Evolutionary conservation across 129 eudicot genomes (phyloP).

Genomic region (Flaveria sonorensis): DNA sequence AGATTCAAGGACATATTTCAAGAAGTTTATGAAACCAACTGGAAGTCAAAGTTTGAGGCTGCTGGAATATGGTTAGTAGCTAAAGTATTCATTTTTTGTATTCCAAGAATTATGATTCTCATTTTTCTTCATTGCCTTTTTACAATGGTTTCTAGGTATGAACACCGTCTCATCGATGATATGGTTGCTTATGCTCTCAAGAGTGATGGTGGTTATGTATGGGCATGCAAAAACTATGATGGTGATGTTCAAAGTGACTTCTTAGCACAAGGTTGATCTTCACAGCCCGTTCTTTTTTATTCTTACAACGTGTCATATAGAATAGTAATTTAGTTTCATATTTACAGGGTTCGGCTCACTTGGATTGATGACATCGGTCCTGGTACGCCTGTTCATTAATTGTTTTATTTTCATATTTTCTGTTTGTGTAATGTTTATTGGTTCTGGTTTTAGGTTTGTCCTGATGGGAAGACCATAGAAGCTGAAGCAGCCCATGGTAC

Average conservation of each 20-base stretch:
- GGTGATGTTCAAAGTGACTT: slow-evolving; percentile 42
- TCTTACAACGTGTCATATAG: not conserved
- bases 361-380: not conserved
- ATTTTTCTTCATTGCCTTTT: not conserved
- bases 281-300: too few relatives aligned
- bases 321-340: not conserved
- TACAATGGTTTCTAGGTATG: slow-evolving; percentile 53
- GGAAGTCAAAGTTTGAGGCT: not conserved
- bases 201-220: slow-evolving; percentile 97
- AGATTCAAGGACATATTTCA: not conserved
- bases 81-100: not conserved
- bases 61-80: not conserved
- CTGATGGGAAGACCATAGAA: not conserved
- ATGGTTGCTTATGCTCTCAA: slow-evolving; percentile 98
- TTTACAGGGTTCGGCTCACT: not conserved
- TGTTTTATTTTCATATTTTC: too few relatives aligned
- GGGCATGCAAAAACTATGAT: slow-evolving; percentile 99
- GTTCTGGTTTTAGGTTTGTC: not conserved
- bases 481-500: not conserved
- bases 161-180: slow-evolving; percentile 95
- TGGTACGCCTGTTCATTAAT: not conserved
- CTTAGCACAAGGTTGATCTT: too few relatives aligned
- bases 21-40: not conserved
- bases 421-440: too few relatives aligned
- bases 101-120: not conserved